These are phyloP conservation scores for Telfairia occidentalis DNA, from an alignment of 331 rosid species.

Conservation along the genomic window DNA sequence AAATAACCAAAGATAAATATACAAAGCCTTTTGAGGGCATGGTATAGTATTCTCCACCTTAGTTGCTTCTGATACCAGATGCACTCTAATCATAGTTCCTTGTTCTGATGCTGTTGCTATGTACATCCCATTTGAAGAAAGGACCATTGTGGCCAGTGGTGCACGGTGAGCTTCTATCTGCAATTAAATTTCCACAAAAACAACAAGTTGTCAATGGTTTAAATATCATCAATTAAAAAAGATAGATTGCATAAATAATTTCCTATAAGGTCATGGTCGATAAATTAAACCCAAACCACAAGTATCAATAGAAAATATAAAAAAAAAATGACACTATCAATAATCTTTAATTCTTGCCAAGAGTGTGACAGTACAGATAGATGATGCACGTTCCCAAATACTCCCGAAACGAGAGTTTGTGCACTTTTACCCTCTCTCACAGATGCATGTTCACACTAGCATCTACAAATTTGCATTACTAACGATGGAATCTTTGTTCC, in stretches of 20 bases:
- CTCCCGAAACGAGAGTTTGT: neutral
- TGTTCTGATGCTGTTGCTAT: slow-evolving; percentile 97
- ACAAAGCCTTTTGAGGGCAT: neutral
- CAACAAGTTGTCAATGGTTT: neutral
- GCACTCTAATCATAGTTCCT: slow-evolving; percentile 86
- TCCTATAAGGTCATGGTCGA: neutral
- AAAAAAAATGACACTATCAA: neutral
- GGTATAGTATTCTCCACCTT: slow-evolving; percentile 44
- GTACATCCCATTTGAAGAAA: slow-evolving; percentile 78
- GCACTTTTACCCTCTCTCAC: neutral
- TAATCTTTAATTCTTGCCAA: neutral
- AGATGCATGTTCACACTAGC: neutral
- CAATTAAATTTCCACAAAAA: slow-evolving; percentile 13
- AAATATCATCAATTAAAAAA: neutral
- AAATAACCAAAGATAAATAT: neutral
- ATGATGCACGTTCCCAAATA: neutral
- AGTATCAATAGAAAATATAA: neutral
- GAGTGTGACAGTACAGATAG: neutral
- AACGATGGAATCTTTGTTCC: neutral
- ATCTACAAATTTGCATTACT: neutral
- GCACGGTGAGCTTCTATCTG: slow-evolving; percentile 92
- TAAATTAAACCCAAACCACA: neutral
- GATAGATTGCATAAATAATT: neutral
- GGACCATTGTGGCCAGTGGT: slow-evolving; percentile 67
- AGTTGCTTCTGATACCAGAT: slow-evolving; percentile 81